These are phyloP conservation scores for Boletellus emodensis DNA, from an alignment of 768 basidiomycete genomes.

Conservation along the genomic window DNA sequence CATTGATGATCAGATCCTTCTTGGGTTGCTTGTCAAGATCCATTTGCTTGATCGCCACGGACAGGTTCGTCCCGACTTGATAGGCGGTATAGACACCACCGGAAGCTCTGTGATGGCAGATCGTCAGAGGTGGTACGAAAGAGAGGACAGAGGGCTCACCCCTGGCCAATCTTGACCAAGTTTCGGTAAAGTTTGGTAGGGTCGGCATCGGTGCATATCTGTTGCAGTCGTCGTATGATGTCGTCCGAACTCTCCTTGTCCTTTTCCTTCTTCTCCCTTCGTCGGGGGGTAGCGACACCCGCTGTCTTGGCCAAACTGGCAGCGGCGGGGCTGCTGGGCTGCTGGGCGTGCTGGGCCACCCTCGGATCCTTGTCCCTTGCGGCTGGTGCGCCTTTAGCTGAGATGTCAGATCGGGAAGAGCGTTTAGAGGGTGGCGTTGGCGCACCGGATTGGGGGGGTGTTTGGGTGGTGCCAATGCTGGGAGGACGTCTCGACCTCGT, in stretches of 20 bases:
- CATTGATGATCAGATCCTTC: constrained; percentile 99
- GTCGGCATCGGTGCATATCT: constrained; percentile 97
- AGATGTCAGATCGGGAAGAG: constrained; percentile 55
- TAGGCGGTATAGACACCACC: constrained; percentile 99
- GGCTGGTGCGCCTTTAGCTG: constrained; percentile 39
- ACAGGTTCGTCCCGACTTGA: constrained; percentile 90
- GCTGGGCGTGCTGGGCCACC: constrained; percentile 36
- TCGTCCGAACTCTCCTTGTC: constrained; percentile 82
- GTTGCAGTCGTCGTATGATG: constrained; percentile 84
- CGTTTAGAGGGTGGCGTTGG: constrained; percentile 40
- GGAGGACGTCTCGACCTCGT: constrained; percentile 59
- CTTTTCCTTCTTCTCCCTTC: constrained; percentile 81
- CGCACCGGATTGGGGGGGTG: constrained; percentile 31
- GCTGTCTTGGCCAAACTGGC: constrained; percentile 61
- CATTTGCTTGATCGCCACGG: constrained; percentile 99
- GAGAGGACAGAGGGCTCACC: constrained; percentile 49
- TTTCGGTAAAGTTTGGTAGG: constrained; percentile 91
- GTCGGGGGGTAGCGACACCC: constrained; percentile 76
- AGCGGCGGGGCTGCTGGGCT: constrained; percentile 61
- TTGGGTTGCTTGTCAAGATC: constrained; percentile 99
- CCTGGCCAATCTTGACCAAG: constrained; percentile 96
- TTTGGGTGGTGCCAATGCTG: constrained; percentile 27
- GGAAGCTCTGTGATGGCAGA: constrained; percentile 60
- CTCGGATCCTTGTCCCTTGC: constrained; percentile 39
- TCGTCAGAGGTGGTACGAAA: constrained; percentile 1